Evolutionary conservation across 495 filamentous ascomycete genomes (phyloP), one percentile per base, ranked within the genome.

Genomic region (Jackrogersella multiformis): DNA sequence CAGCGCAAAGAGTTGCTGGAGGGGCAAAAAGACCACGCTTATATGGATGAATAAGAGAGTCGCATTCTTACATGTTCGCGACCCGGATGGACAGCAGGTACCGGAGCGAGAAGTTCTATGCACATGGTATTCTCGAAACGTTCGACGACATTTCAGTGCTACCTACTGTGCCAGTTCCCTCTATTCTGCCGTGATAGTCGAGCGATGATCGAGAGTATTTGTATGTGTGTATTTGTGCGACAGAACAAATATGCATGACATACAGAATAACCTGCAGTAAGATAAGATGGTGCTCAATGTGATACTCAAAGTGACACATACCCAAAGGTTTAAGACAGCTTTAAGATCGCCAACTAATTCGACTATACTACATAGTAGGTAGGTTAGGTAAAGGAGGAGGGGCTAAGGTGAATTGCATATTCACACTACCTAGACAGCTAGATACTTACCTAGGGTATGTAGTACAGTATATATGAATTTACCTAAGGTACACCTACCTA

Each of bases 221-320:
- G 54, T 32, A 59, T 28, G 60, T 69, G 56, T 69, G 21, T 63
- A 54, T 32, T 64, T 28, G 60, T 69, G 56, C 41, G 60, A 69
- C 66, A 60, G 26, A 39, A 32, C 10, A 18, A 64, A 51, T 53
- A 60, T 69, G 66, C 66, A 69, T 49, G 66, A 64, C 55, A 64
- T 64, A 69, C 66, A 60, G 61, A 52, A 55, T 49, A 53, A 69
- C 64, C 55, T 69, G 66, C 66, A 64, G 60, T 69, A 49, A 61
- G 49, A 53, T 69, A 49, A 61, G 49, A 53, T 53, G 24, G 49
- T 53, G 32, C 32, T 36, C 32, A 53, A 53, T 4, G 32, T 49
- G 6, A 49, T 49, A 49, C 26, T n/a, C n/a, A n/a, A n/a, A n/a
- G n/a, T n/a, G n/a, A n/a, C n/a, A n/a, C n/a, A 12, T 24, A 16